These are phyloP conservation scores for Ochetophila trinervis DNA, from an alignment of 306 rosid genomes.

Conservation along the genomic window DNA sequence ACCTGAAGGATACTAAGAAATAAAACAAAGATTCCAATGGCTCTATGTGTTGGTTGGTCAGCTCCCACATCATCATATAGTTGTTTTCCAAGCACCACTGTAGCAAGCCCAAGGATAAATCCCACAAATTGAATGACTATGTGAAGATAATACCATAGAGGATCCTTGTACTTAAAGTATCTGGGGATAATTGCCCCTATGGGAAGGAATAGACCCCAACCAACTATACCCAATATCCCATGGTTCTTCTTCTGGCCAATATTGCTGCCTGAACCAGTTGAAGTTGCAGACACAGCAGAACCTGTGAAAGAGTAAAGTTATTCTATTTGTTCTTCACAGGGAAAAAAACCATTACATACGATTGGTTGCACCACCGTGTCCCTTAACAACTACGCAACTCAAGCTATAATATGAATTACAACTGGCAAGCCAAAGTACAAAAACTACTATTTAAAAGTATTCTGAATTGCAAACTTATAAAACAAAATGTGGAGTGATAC, in stretches of 20 bases:
- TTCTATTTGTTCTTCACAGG: slow-evolving; percentile 12
- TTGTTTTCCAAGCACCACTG: slow-evolving; percentile 78
- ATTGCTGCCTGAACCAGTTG: slow-evolving; percentile 35
- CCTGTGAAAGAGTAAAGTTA: slow-evolving; percentile 37
- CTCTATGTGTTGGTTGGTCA: slow-evolving; percentile 79
- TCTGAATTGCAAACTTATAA: neutral
- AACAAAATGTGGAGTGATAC: slow-evolving; percentile 25
- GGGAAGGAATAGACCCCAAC: slow-evolving; percentile 93
- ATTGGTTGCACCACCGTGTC: neutral
- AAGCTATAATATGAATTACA: neutral
- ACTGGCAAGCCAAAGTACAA: neutral
- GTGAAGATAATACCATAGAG: slow-evolving; percentile 92
- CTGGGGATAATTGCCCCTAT: slow-evolving; percentile 87
- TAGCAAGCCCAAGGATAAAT: slow-evolving; percentile 69
- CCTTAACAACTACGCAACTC: neutral
- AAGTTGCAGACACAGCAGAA: slow-evolving; percentile 34
- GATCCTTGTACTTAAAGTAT: slow-evolving; percentile 90
- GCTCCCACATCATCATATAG: slow-evolving; percentile 59
- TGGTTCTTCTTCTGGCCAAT: slow-evolving; percentile 65
- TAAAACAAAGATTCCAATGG: slow-evolving; percentile 81
- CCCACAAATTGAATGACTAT: slow-evolving; percentile 77
- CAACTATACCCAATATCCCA: slow-evolving; percentile 78
- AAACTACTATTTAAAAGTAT: neutral
- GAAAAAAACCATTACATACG: neutral
- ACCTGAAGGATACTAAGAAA: slow-evolving; percentile 94